Base-by-base conservation (phyloP, 129 eudicot genomes). In the Solidago caesia region DNA sequence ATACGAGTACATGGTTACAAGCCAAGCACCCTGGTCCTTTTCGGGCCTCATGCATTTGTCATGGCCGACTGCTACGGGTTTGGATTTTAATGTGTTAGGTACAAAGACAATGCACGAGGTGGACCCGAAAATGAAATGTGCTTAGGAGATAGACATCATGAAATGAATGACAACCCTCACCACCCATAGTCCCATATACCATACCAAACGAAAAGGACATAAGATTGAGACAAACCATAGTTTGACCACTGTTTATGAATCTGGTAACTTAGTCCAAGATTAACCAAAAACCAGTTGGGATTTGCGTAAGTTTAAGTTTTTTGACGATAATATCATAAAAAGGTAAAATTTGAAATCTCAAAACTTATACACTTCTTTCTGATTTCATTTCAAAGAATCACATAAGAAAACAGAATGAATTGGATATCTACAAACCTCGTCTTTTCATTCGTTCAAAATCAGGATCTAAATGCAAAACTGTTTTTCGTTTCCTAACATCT, bases 401-500 rank as follows among this genome's bases (percentile, higher is more conserved):
- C 79, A 25, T 27, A 70, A 68, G 73, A 82, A 84, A 83, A 64
- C 73, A 76, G 60, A 67, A 56, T 33, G 46, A 77, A 72, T 42
- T 43, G 11, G 44, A 63, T 66, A 48, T 72, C 87, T 89, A 89
- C 86, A 79, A 78, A 87, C 87, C 89, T 62, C 75, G 79, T 61
- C 89, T 69, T 85, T 79, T 89, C 87, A 70, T 73, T 83, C 67
- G 81, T 48, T 75, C 71, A 63, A 85, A 83, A 80, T 73, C 82
- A 25, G 82, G 64, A 52, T 84, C 81, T 61, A 79, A 72, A 63
- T 81, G 85, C 81, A 77, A 79, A 77, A 78, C 84, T 25, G 60
- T 61, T 74, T 89, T 89, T 41, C 96, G 89, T 73, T 90, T 90
- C 80, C 87, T 85, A 83, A 73, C 64, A 79, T 71, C 87, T 29